Percentiles rank a stretch among this genome's conserved stretches.
Conservation (phyloP, 805 yeast species). For the Kodamaea laetipori region DNA sequence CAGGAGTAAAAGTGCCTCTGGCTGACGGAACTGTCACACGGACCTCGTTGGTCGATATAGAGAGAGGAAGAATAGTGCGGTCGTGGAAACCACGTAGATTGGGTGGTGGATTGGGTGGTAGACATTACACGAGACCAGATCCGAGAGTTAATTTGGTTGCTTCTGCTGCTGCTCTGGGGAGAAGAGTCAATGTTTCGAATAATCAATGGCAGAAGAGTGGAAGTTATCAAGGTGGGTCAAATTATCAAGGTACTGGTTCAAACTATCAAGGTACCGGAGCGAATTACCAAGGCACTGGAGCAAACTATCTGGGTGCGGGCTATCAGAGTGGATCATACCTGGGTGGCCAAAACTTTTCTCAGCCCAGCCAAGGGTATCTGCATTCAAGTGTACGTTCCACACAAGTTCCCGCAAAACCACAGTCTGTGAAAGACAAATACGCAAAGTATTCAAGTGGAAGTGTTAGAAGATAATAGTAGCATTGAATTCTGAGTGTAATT, state of each 20-base stretch:
- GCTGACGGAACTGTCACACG: conserved; percentile 47
- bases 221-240: too few relatives aligned
- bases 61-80: conserved; percentile 64
- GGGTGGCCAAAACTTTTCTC: neutral
- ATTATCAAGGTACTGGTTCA: neutral
- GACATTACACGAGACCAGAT: conserved; percentile 54
- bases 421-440: conserved; percentile 26
- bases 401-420: conserved; percentile 10
- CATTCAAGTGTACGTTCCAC: conserved; percentile 2
- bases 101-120: conserved; percentile 94
- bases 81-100: conserved; percentile 74
- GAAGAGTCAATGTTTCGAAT: conserved; percentile 13
- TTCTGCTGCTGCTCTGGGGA: conserved; percentile 40
- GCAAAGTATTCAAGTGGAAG: conserved; percentile 21
- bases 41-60: conserved; percentile 67
- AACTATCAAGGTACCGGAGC: neutral
- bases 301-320: neutral
- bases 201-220: conserved; percentile 1
- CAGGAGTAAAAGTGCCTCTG: conserved; percentile 36
- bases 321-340: neutral
- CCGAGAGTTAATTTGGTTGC: conserved; percentile 25
- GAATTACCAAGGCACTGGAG: neutral
- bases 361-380: neutral
- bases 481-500: neutral
- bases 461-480: neutral